These are phyloP conservation scores for Helicostylum pulchrum DNA, from an alignment of 192 early-diverging fungal genomes.

Conservation along the genomic window DNA sequence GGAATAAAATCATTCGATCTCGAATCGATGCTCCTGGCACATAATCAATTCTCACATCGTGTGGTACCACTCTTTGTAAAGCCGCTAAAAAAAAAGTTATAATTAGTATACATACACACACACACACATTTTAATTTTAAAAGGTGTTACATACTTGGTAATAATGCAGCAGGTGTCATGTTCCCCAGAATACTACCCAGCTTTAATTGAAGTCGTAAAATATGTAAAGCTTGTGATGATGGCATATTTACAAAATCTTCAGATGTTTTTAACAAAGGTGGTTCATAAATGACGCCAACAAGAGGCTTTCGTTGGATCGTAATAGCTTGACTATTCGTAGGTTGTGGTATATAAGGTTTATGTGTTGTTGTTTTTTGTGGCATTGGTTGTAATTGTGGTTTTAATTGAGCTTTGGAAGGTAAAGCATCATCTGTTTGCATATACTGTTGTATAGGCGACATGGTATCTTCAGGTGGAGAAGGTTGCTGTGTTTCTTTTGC, in stretches of 20 bases:
- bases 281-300: constrained; percentile 9
- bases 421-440: no score
- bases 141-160: constrained; percentile 26
- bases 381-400: no score
- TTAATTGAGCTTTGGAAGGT: no score
- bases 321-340: no score
- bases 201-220: constrained; percentile 31
- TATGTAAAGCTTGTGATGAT: constrained; percentile 28
- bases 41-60: constrained; percentile 35
- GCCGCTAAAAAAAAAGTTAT: constrained; percentile 11
- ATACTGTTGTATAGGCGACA: no score
- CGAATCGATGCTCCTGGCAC: constrained; percentile 26
- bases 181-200: constrained; percentile 19
- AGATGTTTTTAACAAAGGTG: constrained; percentile 11
- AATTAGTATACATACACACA: neutral
- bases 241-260: constrained; percentile 25
- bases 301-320: constrained; percentile 4
- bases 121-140: neutral
- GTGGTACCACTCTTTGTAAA: constrained; percentile 27
- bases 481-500: no score
- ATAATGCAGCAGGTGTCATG: neutral
- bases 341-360: no score
- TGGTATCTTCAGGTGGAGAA: no score
- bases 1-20: constrained; percentile 35
- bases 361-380: no score